Conservation (phyloP, 768 basidiomycete species). For the Arthromyces matolae region DNA sequence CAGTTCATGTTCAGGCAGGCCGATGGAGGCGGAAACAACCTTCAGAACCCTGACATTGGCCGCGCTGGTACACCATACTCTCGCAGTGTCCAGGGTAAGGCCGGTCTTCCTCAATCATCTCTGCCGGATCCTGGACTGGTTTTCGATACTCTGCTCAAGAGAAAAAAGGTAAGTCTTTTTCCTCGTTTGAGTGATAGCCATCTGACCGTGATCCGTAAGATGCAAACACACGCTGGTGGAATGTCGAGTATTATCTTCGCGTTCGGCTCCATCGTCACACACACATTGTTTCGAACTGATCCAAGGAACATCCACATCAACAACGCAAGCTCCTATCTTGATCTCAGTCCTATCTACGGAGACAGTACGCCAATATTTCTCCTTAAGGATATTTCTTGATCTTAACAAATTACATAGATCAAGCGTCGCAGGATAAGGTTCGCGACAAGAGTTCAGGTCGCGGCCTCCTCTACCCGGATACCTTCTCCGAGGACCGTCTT, state of each 20-base stretch:
- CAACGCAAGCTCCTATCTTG: no score
- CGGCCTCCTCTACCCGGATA: no score
- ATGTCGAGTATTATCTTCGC: conserved; percentile 56
- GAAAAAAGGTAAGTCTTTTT: conserved; percentile 28
- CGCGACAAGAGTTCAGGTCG: no score
- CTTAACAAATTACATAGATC: conserved; percentile 7
- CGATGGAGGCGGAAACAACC: conserved; percentile 49
- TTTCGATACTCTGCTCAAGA: conserved; percentile 57
- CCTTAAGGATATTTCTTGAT: neutral
- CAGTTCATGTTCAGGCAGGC: conserved; percentile 38
- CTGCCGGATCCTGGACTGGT: conserved; percentile 57
- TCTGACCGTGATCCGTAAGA: conserved; percentile 3
- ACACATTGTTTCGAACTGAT: no score
- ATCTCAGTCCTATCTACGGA: no score
- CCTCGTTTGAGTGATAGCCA: conserved; percentile 4
- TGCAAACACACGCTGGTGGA: conserved; percentile 45
- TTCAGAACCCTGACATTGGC: conserved; percentile 42
- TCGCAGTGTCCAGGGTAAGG: conserved; percentile 44
- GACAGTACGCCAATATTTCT: no score
- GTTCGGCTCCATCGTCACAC: no score
- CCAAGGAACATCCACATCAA: no score
- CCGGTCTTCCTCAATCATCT: conserved; percentile 34
- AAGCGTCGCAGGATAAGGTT: no score
- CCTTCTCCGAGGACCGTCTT: no score
- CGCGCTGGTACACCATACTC: conserved; percentile 51